Percentiles rank a stretch among this genome's conserved stretches.
Evolutionary conservation across 306 rosid genomes (phyloP).

Genomic region (Neltuma alba): DNA sequence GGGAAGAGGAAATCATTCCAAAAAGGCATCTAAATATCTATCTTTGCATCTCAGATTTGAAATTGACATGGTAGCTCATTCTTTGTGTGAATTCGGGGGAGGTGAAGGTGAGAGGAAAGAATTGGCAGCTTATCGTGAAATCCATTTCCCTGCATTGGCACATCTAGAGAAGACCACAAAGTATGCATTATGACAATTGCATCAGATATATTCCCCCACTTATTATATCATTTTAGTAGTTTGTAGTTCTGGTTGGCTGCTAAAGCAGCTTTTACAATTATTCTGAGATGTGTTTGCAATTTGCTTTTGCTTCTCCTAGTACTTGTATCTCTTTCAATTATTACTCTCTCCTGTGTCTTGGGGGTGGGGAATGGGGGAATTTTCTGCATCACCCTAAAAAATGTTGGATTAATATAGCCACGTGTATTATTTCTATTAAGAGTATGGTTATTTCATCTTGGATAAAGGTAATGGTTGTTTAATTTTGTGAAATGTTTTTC

Average conservation of each 20-base stretch:
- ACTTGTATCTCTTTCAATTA: neutral
- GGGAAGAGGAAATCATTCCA: slow-evolving; percentile 43
- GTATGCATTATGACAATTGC: slow-evolving; percentile 52
- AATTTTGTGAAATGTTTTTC: no score
- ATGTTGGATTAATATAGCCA: neutral
- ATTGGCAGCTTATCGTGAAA: slow-evolving; percentile 86
- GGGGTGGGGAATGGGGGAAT: neutral
- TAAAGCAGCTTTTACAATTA: neutral
- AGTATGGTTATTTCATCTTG: no score
- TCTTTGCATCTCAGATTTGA: slow-evolving; percentile 96
- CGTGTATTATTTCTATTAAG: no score
- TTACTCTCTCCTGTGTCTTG: neutral
- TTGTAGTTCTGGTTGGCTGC: neutral
- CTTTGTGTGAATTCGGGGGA: slow-evolving; percentile 96
- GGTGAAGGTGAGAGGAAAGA: slow-evolving; percentile 89
- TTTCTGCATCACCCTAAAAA: neutral
- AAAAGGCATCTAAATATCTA: slow-evolving; percentile 80
- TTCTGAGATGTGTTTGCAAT: neutral
- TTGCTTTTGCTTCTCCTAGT: neutral
- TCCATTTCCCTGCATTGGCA: slow-evolving; percentile 89
- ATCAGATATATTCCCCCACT: slow-evolving; percentile 18
- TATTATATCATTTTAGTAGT: slow-evolving; percentile 1
- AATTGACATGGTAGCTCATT: slow-evolving; percentile 98
- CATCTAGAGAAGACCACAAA: slow-evolving; percentile 64
- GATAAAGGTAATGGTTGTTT: no score